Base-by-base conservation (phyloP, 2,329 filamentous ascomycete species). In the Leptographium procerum region DNA sequence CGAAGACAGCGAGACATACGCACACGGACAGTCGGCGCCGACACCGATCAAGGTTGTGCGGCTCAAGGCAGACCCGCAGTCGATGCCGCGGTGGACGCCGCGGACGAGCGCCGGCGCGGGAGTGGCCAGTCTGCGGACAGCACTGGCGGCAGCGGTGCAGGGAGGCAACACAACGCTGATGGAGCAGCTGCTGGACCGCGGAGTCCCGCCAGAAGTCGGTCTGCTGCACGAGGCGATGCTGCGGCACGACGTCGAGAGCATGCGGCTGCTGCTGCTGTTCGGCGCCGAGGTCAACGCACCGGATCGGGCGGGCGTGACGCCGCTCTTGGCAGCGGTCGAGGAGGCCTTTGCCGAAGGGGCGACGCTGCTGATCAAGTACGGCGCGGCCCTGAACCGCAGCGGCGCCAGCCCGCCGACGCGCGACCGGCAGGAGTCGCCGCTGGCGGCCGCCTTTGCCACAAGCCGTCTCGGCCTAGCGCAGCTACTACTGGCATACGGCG, bases 341-440 rank as follows among this genome's bases (percentile, higher is more conserved):
- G 75, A 75, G 60, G 75, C 74, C 0, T 83, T 81, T 65, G 66
- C 80, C 47, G 79, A 81, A 26, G 82, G 77, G 3, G 81, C 83
- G 0, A 78, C 78, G 33, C 71, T 80, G 55, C 75, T 88, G 5
- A 74, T 85, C 63, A 85, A 86, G 69, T 86, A 87, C 61, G 82
- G 83, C 13, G 81, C 81, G 19, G 81, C 82, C 65, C 77, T 77
- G 11, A 83, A 83, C 65, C 71, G 80, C 52, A 69, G 55, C 14
- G 72, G 75, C 1, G 71, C 74, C 1, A 77, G 80, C 0, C 68
- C 75, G 0, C 75, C 79, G 11, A 57, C 59, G 55, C 47, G 47
- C 4, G 61, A 60, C 55, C 40, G 34, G 10, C 68, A 74, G 4
- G 82, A 85, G 61, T 78, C 80, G 1, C 78, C 85, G 0, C 71